Evolutionary conservation across 148 eudicot genomes (phyloP).

Genomic region (Cornus controversa): DNA sequence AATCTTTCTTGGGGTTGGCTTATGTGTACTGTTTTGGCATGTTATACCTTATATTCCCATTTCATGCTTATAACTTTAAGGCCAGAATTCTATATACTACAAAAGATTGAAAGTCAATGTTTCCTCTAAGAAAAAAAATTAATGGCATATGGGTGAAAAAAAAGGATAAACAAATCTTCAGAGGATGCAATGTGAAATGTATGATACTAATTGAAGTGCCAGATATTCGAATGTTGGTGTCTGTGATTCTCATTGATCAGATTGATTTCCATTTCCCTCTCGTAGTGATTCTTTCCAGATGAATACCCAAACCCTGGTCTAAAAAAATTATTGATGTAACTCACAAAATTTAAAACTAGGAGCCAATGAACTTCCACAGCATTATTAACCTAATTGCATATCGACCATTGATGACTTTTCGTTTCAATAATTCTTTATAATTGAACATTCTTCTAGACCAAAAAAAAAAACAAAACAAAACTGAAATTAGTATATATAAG

Average conservation of each 20-base stretch:
- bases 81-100: background rate
- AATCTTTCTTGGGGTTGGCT: background rate
- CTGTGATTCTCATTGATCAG: too few relatives aligned
- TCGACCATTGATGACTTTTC: too few relatives aligned
- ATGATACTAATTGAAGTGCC: too few relatives aligned
- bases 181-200: background rate
- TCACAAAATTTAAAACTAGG: background rate
- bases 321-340: background rate
- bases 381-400: background rate
- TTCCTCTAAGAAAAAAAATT: background rate
- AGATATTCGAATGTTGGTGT: too few relatives aligned
- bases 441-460: too few relatives aligned
- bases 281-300: background rate
- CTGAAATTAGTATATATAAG: background rate
- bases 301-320: too few relatives aligned
- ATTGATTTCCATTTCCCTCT: too few relatives aligned
- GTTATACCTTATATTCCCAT: too few relatives aligned
- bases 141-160: background rate
- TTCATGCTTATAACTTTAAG: too few relatives aligned
- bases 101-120: background rate
- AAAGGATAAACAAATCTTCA: too few relatives aligned
- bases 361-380: background rate
- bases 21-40: background rate
- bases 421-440: too few relatives aligned
- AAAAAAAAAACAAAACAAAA: too few relatives aligned